Percentiles rank a stretch among this genome's conserved stretches.
These are phyloP conservation scores for Setaria italica DNA, from an alignment of 202 grass and related monocot species.

Conservation along the genomic window DNA sequence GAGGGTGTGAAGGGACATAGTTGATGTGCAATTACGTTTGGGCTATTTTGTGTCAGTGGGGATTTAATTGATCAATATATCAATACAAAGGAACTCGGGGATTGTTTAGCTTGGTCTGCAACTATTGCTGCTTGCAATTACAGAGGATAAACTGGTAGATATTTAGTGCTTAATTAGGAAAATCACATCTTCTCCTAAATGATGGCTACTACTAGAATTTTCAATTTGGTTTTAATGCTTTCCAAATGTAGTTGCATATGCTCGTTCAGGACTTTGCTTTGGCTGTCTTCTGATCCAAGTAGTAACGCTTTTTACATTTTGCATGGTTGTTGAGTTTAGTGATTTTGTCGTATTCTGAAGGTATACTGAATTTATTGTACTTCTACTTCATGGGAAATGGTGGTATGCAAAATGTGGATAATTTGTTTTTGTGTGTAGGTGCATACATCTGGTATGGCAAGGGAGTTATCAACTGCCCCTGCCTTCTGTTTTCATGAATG, in stretches of 20 bases:
- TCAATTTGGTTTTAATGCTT: slow-evolving; percentile 6
- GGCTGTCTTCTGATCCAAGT: not conserved
- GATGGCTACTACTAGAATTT: not conserved
- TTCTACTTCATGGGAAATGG: not conserved
- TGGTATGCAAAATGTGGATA: slow-evolving; percentile 16
- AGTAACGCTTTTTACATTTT: not conserved
- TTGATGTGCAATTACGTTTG: not conserved
- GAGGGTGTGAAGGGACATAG: not conserved
- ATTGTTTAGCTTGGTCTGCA: not conserved
- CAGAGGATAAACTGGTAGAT: not conserved
- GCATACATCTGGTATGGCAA: slow-evolving; percentile 58
- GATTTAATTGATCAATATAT: not conserved
- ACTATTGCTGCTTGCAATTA: slow-evolving; percentile 14
- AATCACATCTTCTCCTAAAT: not conserved
- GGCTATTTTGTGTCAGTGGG: not conserved
- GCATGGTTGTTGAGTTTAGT: not conserved
- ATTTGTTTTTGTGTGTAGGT: slow-evolving; percentile 35
- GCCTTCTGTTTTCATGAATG: slow-evolving; percentile 53
- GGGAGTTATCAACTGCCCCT: slow-evolving; percentile 37
- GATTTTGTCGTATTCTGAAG: not conserved
- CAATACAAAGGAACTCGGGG: not conserved
- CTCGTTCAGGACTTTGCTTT: not conserved
- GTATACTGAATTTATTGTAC: not conserved
- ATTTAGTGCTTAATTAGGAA: not conserved
- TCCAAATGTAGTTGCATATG: slow-evolving; percentile 5